Percentiles rank a stretch among this genome's conserved stretches.
Evolutionary conservation across 768 basidiomycete genomes (phyloP).

Genomic region (Amyloporia xantha): DNA sequence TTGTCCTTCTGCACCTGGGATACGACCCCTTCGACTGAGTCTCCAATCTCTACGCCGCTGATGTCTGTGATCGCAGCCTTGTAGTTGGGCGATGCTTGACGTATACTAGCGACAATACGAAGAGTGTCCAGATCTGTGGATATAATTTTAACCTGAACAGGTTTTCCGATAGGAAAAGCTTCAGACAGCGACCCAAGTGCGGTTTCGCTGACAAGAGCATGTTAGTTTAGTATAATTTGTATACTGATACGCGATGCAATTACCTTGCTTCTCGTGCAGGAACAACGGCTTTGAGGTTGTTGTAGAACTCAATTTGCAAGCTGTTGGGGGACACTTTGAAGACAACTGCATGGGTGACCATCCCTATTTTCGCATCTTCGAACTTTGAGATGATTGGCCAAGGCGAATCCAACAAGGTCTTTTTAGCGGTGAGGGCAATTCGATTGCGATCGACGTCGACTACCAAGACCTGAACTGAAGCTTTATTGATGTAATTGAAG

Average conservation of each 20-base stretch:
- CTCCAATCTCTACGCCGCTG: slow-evolving; percentile 70
- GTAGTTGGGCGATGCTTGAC: slow-evolving; percentile 59
- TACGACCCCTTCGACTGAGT: slow-evolving; percentile 64
- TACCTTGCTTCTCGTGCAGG: slow-evolving; percentile 80
- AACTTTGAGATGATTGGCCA: slow-evolving; percentile 60
- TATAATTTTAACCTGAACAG: slow-evolving; percentile 78
- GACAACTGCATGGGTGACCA: slow-evolving; percentile 75
- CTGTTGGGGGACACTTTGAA: slow-evolving; percentile 77
- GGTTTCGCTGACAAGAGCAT: slow-evolving; percentile 55
- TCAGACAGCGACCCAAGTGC: slow-evolving; percentile 47
- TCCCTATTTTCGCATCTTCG: slow-evolving; percentile 64
- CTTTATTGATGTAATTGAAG: not conserved
- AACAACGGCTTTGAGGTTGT: slow-evolving; percentile 77
- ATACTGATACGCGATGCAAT: not conserved
- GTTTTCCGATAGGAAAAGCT: slow-evolving; percentile 72
- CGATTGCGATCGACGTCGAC: slow-evolving; percentile 79
- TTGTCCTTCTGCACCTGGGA: slow-evolving; percentile 83
- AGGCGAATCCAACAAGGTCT: slow-evolving; percentile 75
- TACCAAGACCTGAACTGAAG: slow-evolving; percentile 56
- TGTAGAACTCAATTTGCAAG: slow-evolving; percentile 86
- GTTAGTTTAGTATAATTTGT: slow-evolving; percentile 1
- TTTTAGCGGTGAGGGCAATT: slow-evolving; percentile 86
- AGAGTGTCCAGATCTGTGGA: slow-evolving; percentile 48
- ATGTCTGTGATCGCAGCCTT: slow-evolving; percentile 51
- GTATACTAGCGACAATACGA: slow-evolving; percentile 79